Base-by-base conservation (phyloP, 345 rosid species). In the Pistacia atlantica region DNA sequence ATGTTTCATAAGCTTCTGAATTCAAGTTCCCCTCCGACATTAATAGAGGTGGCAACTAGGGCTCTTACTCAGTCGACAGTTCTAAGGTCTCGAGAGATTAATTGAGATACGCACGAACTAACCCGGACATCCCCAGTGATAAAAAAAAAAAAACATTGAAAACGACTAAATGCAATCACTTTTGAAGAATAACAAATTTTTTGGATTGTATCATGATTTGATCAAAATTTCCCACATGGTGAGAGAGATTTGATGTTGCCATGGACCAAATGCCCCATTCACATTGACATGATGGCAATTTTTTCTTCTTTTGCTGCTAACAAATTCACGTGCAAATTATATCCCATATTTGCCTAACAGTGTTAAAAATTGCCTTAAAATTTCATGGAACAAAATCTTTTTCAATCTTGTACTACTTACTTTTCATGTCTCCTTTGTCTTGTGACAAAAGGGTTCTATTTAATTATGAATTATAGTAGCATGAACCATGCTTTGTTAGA, bases 381-480 rank as follows among this genome's bases (percentile, higher is more conserved):
- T 67, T 51, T 12, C 57, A 46, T 46, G 35, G 4, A n/a, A 67
- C 37, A 9, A 20, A 14, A 66, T 66, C 55, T 66, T 10, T 4
- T 4, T 66, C 42, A 45, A 42, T 11, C 2, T n/a, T 42, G 33
- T 66, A 42, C 54, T 4, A n/a, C n/a, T 1, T n/a, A 48, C 16
- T 45, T 66, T 2, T n/a, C 33, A 31, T 66, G 69, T 66, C 69
- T 33, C 69, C 69, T 28, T 45, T 45, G 52, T 66, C 33, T 42
- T 20, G 70, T n/a, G 55, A 66, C 54, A 66, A 20, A 37, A 37
- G 22, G 25, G 25, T 37, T 65, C 1, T 35, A 37, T 38, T 16
- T 38, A 65, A 65, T 65, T 37, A 65, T 31, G 48, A 17, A 65
- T 35, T 42, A 4, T 12, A 65, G 8, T 28, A 4, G 16, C 8